phyloP scores from a whole-genome alignment of 306 rosid genomes.

The Malus orientalis region DNA sequence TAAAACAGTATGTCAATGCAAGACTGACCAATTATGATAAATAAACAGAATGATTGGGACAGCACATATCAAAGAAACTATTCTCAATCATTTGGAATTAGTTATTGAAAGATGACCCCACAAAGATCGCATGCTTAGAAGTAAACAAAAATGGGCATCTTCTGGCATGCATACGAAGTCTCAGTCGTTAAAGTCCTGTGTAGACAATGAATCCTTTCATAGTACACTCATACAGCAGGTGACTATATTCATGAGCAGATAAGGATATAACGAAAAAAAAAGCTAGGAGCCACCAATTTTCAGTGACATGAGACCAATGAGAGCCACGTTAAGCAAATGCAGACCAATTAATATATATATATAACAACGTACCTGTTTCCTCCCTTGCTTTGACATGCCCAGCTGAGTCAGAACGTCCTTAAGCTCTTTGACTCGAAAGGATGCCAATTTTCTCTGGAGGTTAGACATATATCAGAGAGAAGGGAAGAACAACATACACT shows the following conservation, averaged over 20 bases:
- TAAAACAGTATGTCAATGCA: not conserved
- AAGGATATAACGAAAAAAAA: not conserved
- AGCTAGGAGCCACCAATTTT: not conserved
- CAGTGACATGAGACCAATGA: not conserved
- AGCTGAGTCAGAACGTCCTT: constrained; percentile 79
- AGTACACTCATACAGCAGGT: not conserved
- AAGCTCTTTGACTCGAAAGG: constrained; percentile 84
- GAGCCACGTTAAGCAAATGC: not conserved
- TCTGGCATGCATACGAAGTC: not conserved
- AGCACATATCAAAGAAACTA: not conserved
- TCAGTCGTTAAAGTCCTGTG: not conserved
- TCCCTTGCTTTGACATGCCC: constrained; percentile 92
- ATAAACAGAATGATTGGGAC: not conserved
- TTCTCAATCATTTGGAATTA: not conserved
- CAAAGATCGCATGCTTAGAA: not conserved
- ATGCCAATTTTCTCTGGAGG: constrained; percentile 60
- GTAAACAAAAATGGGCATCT: not conserved
- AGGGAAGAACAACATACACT: not conserved
- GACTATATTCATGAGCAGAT: not conserved
- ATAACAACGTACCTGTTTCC: constrained; percentile 70
- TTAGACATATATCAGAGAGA: not conserved
- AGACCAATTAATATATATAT: constrained; percentile 2
- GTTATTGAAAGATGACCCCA: not conserved
- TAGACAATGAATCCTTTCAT: not conserved
- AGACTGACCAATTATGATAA: not conserved